Evolutionary conservation across 441 rosid species (phyloP).

Genomic region (Cnidoscolus chayamansa): DNA sequence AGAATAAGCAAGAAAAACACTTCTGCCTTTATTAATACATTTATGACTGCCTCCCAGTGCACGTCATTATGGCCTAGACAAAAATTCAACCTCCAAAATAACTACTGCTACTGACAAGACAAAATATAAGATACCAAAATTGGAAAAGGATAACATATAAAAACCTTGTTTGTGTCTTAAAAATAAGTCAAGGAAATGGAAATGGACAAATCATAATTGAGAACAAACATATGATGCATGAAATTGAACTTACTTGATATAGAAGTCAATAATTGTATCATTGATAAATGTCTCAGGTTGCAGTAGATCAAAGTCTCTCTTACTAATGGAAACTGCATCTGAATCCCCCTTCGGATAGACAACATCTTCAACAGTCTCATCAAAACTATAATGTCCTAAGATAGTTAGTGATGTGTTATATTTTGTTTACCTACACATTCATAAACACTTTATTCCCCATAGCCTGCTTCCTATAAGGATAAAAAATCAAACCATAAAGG

Average conservation of each 20-base stretch:
- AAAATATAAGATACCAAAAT: background rate
- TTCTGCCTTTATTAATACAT: no score
- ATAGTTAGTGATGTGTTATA: constrained; percentile 19
- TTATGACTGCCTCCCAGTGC: no score
- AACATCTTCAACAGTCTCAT: constrained; percentile 71
- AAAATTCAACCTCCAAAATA: constrained; percentile 2
- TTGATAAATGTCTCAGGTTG: constrained; percentile 79
- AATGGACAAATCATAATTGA: background rate
- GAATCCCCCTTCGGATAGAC: constrained; percentile 83
- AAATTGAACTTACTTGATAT: constrained; percentile 59
- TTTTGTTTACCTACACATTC: background rate
- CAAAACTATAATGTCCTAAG: constrained; percentile 60
- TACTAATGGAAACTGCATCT: constrained; percentile 71
- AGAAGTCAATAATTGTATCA: constrained; percentile 93
- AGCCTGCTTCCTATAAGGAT: background rate
- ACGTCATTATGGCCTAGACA: no score
- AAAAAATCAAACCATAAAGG: background rate
- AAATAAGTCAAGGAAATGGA: background rate
- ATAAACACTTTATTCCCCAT: constrained; percentile 1
- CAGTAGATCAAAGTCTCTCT: constrained; percentile 79
- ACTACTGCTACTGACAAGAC: background rate
- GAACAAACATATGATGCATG: background rate
- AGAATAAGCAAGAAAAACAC: no score
- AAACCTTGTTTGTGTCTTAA: background rate
- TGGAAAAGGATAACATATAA: background rate